These are phyloP conservation scores for Vicia villosa DNA, from an alignment of 306 rosid genomes.

Conservation along the genomic window DNA sequence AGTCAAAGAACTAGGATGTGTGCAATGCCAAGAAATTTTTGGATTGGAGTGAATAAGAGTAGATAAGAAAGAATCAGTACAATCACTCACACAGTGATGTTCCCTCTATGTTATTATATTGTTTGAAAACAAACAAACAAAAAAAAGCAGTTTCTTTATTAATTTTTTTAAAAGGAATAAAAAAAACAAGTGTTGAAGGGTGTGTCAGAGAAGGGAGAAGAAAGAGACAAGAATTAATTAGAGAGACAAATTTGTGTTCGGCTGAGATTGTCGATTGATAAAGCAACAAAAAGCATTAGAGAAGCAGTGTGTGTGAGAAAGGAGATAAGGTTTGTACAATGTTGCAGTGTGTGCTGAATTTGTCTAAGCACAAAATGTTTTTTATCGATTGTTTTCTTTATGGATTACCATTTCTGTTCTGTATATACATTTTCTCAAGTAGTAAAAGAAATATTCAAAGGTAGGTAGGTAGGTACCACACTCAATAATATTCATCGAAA, in stretches of 20 bases:
- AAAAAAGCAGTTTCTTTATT: constrained; percentile 24
- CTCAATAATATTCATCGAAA: too few relatives aligned
- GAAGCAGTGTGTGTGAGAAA: constrained; percentile 26
- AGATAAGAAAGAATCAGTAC: constrained; percentile 51
- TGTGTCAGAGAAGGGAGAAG: constrained; percentile 46
- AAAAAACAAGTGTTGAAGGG: constrained; percentile 11
- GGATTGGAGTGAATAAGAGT: constrained; percentile 31
- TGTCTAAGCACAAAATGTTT: constrained; percentile 36
- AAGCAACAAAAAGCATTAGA: constrained; percentile 24
- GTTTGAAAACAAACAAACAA: constrained; percentile 47
- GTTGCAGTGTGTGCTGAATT: constrained; percentile 36
- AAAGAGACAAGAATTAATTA: constrained; percentile 35
- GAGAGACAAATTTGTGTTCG: constrained; percentile 49
- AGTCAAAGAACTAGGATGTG: constrained; percentile 38
- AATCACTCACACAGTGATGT: constrained; percentile 34
- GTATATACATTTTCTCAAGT: constrained; percentile 14
- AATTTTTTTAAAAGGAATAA: neutral
- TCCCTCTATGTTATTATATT: constrained; percentile 48
- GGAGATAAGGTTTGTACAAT: constrained; percentile 46
- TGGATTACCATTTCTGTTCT: constrained; percentile 35
- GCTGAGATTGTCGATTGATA: constrained; percentile 44
- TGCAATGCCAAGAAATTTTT: constrained; percentile 25
- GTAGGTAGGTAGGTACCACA: neutral
- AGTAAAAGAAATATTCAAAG: constrained; percentile 1
- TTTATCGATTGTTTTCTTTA: constrained; percentile 39